Base-by-base conservation (phyloP, 2,329 filamentous ascomycete species). In the Alternaria angustiovoidea region DNA sequence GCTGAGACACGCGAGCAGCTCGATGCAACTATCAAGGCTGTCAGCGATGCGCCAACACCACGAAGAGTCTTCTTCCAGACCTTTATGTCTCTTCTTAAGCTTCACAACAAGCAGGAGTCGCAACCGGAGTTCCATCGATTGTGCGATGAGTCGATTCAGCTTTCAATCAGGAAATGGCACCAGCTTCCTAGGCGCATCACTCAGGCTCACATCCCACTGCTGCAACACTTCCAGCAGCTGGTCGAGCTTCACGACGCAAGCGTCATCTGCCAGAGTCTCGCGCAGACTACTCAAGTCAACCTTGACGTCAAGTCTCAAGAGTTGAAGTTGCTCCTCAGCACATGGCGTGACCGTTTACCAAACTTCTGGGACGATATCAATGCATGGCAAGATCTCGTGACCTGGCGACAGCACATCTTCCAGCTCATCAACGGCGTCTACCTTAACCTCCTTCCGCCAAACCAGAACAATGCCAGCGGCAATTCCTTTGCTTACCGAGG, bases 281-380 rank as follows among this genome's bases (percentile, higher is more conserved):
- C 92, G 2, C 88, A 89, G 70, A 99, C 95, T 2, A 97, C 88
- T 58, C 88, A 91, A 66, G 82, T 83, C 12, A 99, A 99, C 74
- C 83, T 99, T 49, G 96, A 99, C 71, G 88, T 89, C 65, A 99
- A 99, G 80, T 97, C 94, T 20, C 92, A 94, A 58, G 96, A 99
- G 81, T 86, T 99, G 2, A 99, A 99, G 81, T 81, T 99, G 53
- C 87, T 98, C 4, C 86, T 99, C 5, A 93, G 93, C 55, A 95
- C 94, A 7, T 99, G 95, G 95, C 89, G 95, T 59, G 95, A 99
- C 76, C 88, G 95, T 49, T 82, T 99, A 53, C 95, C 95, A 2
- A 99, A 99, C 74, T 91, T 97, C 4, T 99, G 95, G 95, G 95
- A 99, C 77, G 95, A 99, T 77, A 99, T 99, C 78, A 97, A 96